phyloP scores from a whole-genome alignment of 1,139 yeast genomes.

The Yamadazyma atlantica region DNA sequence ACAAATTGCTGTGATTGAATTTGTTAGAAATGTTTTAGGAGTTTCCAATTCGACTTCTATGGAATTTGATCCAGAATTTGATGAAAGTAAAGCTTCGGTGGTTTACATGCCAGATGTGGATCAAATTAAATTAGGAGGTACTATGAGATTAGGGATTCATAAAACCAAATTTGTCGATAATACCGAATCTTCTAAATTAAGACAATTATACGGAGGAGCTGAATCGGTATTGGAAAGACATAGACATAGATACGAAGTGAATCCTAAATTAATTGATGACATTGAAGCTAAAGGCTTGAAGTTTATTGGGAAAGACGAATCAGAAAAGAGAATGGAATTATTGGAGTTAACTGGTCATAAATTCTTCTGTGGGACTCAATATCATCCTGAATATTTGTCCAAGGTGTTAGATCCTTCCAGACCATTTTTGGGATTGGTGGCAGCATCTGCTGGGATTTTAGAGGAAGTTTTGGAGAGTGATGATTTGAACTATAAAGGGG shows the following conservation, averaged over 20 bases:
- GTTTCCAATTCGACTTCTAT: constrained; percentile 70
- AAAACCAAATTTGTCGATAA: constrained; percentile 76
- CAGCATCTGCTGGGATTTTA: constrained; percentile 83
- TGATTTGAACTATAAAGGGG: constrained; percentile 47
- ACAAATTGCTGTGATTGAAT: constrained; percentile 96
- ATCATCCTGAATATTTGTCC: constrained; percentile 96
- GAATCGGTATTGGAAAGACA: constrained; percentile 85
- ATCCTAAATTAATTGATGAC: constrained; percentile 70
- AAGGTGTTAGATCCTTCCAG: constrained; percentile 95
- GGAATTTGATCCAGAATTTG: constrained; percentile 70
- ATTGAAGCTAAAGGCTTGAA: constrained; percentile 78
- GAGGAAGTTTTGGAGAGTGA: constrained; percentile 55
- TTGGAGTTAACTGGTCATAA: constrained; percentile 81
- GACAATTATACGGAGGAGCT: constrained; percentile 76
- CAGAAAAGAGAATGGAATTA: constrained; percentile 90
- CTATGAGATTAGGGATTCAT: constrained; percentile 97
- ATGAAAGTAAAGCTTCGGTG: constrained; percentile 73
- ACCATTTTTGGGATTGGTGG: constrained; percentile 94
- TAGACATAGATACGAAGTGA: constrained; percentile 97
- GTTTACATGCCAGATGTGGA: constrained; percentile 99
- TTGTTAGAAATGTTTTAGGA: constrained; percentile 79
- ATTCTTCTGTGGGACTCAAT: constrained; percentile 92
- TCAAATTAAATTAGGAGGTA: constrained; percentile 95
- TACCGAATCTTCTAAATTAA: constrained; percentile 69
- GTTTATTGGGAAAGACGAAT: constrained; percentile 92